Percentiles rank a stretch among this genome's conserved stretches.
Conservation (phyloP, 495 filamentous ascomycete species). For the Hypoxylon trugodes region DNA sequence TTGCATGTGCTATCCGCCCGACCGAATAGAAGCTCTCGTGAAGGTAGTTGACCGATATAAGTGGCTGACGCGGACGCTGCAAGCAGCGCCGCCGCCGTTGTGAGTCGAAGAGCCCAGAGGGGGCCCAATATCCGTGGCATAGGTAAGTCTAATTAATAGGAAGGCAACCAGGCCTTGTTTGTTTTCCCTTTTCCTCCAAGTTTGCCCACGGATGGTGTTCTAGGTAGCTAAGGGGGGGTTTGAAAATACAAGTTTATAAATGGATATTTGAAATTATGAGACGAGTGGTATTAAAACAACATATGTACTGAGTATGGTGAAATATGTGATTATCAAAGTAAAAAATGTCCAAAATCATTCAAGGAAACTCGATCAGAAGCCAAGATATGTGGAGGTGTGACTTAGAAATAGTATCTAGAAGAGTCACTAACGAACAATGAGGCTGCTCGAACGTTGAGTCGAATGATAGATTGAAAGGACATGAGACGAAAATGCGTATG, state of each 20-base stretch:
- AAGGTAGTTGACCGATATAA: conserved; percentile 37
- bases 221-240: conserved; percentile 13
- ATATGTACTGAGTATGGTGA: too few species aligned
- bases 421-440: conserved; percentile 40
- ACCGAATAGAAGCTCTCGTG: conserved; percentile 38
- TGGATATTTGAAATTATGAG: conserved; percentile 2
- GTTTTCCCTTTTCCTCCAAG: too few species aligned
- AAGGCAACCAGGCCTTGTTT: too few species aligned
- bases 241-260: conserved; percentile 15
- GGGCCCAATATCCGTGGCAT: conserved; percentile 34
- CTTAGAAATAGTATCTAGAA: conserved; percentile 36
- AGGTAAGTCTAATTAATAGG: not conserved
- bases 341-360: conserved; percentile 16
- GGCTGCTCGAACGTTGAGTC: conserved; percentile 12
- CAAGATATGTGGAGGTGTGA: conserved; percentile 18
- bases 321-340: too few species aligned
- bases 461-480: conserved; percentile 5
- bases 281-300: too few species aligned
- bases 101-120: conserved; percentile 41
- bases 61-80: conserved; percentile 43
- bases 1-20: conserved; percentile 46
- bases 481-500: conserved; percentile 19
- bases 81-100: conserved; percentile 40
- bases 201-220: too few species aligned
- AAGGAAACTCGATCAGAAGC: conserved; percentile 24